Evolutionary conservation across 805 yeast species (phyloP).

Genomic region (Zygosaccharomyces kombuchaensis): DNA sequence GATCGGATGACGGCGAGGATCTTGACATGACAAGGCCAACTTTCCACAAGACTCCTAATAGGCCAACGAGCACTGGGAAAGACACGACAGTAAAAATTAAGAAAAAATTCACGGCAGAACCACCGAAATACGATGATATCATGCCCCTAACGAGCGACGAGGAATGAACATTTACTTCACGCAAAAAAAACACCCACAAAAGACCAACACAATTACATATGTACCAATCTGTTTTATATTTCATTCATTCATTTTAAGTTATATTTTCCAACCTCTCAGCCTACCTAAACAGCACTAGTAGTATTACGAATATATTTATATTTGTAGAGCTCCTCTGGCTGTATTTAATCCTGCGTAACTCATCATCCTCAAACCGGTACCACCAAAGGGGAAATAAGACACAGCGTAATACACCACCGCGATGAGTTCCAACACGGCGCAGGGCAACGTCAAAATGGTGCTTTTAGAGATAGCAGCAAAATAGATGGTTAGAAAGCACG

Average conservation of each 20-base stretch:
- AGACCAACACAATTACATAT: neutral
- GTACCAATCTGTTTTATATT: neutral
- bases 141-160: conserved; percentile 26
- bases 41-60: neutral
- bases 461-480: conserved; percentile 65
- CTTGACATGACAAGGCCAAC: conserved; percentile 3
- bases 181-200: neutral
- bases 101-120: conserved; percentile 15
- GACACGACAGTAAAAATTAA: neutral
- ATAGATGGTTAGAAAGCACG: conserved; percentile 73
- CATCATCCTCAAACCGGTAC: conserved; percentile 61
- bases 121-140: conserved; percentile 36
- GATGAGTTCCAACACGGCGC: conserved; percentile 71
- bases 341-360: conserved; percentile 54
- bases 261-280: neutral
- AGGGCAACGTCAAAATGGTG: conserved; percentile 69
- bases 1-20: neutral
- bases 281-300: neutral
- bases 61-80: neutral
- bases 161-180: conserved; percentile 8
- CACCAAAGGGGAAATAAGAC: conserved; percentile 95
- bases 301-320: conserved; percentile 13
- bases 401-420: conserved; percentile 88
- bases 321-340: conserved; percentile 40
- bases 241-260: neutral